A percentile compares a stretch with the other conserved stretches of the same genome.
phyloP scores from a whole-genome alignment of 2,329 filamentous ascomycete species.

The Macrophomina pseudophaseolina region DNA sequence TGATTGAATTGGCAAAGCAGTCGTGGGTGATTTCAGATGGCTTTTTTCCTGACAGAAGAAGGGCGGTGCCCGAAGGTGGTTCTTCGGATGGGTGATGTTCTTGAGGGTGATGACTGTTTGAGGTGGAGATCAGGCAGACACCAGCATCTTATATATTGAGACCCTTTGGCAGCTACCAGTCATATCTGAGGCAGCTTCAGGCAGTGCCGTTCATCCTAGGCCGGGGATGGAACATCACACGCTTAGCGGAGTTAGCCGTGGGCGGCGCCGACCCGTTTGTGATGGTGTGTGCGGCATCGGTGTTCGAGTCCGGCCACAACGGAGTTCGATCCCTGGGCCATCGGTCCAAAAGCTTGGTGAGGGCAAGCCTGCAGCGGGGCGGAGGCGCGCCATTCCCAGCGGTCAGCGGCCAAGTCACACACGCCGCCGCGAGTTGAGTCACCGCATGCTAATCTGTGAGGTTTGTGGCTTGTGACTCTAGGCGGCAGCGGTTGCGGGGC shows the following conservation, averaged over 20 bases:
- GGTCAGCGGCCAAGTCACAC: background rate
- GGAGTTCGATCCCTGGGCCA: background rate
- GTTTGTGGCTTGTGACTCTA: background rate
- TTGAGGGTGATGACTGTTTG: background rate
- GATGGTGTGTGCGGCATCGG: conserved; percentile 2
- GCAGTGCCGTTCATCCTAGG: background rate
- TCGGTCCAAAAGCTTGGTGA: background rate
- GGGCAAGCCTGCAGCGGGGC: background rate
- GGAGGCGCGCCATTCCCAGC: background rate
- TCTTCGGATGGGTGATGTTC: background rate
- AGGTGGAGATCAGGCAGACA: conserved; percentile 10
- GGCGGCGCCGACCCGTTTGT: background rate
- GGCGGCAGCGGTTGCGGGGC: background rate
- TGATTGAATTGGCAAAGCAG: no score
- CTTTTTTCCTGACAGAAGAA: no score
- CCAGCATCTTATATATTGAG: background rate
- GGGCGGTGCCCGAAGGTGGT: no score
- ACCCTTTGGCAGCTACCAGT: background rate
- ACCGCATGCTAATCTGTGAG: background rate
- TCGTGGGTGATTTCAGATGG: no score
- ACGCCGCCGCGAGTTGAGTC: background rate
- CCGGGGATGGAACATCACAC: background rate
- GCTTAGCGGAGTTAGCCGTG: conserved; percentile 1
- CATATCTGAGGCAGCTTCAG: conserved; percentile 8
- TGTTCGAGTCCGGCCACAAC: background rate